Evolutionary conservation across 495 filamentous ascomycete genomes (phyloP).

Genomic region (Penicillium dipodomyicola): DNA sequence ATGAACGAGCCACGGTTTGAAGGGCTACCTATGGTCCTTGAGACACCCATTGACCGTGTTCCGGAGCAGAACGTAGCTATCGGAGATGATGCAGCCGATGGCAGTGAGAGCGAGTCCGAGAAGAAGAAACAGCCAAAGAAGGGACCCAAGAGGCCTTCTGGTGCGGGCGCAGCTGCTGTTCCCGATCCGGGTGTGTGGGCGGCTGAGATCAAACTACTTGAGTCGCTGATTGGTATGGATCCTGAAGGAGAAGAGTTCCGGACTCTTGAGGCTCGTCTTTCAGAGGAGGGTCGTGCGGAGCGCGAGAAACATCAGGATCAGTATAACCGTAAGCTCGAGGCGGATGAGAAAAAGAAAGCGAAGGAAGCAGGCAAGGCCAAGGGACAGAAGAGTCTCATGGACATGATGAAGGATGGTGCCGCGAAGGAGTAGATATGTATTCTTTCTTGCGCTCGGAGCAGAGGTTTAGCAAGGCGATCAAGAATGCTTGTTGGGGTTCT

Average conservation of each 20-base stretch:
- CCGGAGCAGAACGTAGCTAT: constrained; percentile 4
- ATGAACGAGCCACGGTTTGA: constrained; percentile 80
- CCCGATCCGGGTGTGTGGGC: constrained; percentile 80
- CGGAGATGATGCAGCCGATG: constrained; percentile 16
- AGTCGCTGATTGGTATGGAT: constrained; percentile 82
- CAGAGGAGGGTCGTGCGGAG: constrained; percentile 66
- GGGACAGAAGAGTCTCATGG: constrained; percentile 43
- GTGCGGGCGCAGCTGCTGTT: constrained; percentile 33
- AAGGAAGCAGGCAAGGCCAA: constrained; percentile 32
- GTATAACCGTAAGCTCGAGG: constrained; percentile 66
- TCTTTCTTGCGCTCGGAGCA: not conserved
- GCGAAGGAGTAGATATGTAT: constrained; percentile 7
- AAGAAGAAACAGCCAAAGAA: constrained; percentile 28
- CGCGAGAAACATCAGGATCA: constrained; percentile 72
- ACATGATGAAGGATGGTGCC: constrained; percentile 37
- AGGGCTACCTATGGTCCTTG: constrained; percentile 84
- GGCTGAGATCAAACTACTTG: constrained; percentile 82
- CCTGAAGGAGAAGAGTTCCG: constrained; percentile 66
- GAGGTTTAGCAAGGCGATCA: not conserved
- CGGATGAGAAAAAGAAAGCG: constrained; percentile 54
- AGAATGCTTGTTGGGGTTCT: not conserved
- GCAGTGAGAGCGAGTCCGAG: constrained; percentile 23
- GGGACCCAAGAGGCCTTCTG: constrained; percentile 23
- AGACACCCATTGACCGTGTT: constrained; percentile 84
- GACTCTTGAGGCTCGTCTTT: constrained; percentile 58